Evolutionary conservation across 306 rosid genomes (phyloP).

Genomic region (Oemleria cerasiformis): DNA sequence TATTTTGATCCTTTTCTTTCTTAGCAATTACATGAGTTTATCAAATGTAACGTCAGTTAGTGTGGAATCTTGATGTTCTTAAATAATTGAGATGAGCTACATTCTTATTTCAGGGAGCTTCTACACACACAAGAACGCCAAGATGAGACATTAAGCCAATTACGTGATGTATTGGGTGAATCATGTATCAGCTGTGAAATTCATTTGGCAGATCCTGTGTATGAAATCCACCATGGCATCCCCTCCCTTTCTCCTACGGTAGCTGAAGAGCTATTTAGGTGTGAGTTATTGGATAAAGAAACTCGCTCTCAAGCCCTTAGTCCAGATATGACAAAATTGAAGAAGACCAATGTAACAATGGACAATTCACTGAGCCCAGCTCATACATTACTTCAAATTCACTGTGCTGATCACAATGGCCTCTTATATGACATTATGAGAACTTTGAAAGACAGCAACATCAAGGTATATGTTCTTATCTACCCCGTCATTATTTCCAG

Average conservation of each 20-base stretch:
- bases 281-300: conserved; percentile 46
- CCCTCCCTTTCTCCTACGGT: conserved; percentile 49
- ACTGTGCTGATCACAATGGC: conserved; percentile 70
- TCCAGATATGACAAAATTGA: conserved; percentile 57
- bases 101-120: conserved; percentile 49
- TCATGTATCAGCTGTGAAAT: conserved; percentile 69
- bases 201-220: conserved; percentile 57
- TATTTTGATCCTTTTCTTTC: neutral
- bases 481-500: neutral
- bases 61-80: conserved; percentile 10
- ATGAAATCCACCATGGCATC: conserved; percentile 48
- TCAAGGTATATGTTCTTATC: conserved; percentile 46
- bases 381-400: conserved; percentile 69
- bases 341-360: conserved; percentile 44
- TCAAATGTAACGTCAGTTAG: conserved; percentile 11
- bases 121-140: conserved; percentile 63
- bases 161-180: conserved; percentile 45
- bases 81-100: conserved; percentile 5
- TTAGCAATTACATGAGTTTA: neutral
- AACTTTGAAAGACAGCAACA: conserved; percentile 64
- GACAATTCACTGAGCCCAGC: conserved; percentile 75
- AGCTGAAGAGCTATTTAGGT: conserved; percentile 56
- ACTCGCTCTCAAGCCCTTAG: conserved; percentile 57
- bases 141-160: conserved; percentile 47
- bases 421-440: conserved; percentile 73